Base-by-base conservation (phyloP, 2,329 filamentous ascomycete species). In the Trichoderma brevicompactum region DNA sequence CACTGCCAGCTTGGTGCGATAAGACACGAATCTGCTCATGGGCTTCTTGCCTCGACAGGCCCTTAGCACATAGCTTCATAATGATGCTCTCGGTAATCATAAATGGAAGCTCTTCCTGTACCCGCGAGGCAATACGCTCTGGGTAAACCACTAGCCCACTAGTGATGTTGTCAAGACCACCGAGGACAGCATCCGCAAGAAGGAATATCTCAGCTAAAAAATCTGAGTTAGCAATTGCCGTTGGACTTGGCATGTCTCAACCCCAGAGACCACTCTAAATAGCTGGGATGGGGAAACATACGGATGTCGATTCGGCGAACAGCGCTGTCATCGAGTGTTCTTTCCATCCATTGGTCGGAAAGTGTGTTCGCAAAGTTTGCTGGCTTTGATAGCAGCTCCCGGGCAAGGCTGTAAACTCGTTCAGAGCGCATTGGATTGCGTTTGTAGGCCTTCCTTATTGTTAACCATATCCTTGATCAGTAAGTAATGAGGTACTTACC, bases 11-110 rank as follows among this genome's bases (percentile, higher is more conserved):
- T 78, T 96, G 82, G 79, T 93, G 90, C 2, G 86, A 91, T 50
- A 97, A 83, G 1, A 97, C 90, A 7, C 90, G 89, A 72, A 97
- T 94, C 77, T 94, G 81, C 79, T 97, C 93, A 78, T 97, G 93
- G 1, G 56, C 44, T 40, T 60, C 41, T 12, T 60, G 56, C 28
- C 43, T 40, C 7, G 56, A 60, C 7, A 82, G 84, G 38, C 91
- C 92, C 73, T 88, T 85, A 65, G 87, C 86, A 34, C 89, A 87
- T 64, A 94, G 83, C 70, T 87, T 87, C 91, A 96, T 93, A 75
- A 94, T 91, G 74, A 93, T 88, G 41, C 68, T 66, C 65, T 71
- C 74, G 8, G 89, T 93, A 7, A 88, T 85, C 90, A 94, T 96
- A 79, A 97, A 96, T 1, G 94, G 94, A 13, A 97, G 85, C 78